Base-by-base conservation (phyloP, 1,284 basidiomycete species). In the Ganoderma lingzhi region DNA sequence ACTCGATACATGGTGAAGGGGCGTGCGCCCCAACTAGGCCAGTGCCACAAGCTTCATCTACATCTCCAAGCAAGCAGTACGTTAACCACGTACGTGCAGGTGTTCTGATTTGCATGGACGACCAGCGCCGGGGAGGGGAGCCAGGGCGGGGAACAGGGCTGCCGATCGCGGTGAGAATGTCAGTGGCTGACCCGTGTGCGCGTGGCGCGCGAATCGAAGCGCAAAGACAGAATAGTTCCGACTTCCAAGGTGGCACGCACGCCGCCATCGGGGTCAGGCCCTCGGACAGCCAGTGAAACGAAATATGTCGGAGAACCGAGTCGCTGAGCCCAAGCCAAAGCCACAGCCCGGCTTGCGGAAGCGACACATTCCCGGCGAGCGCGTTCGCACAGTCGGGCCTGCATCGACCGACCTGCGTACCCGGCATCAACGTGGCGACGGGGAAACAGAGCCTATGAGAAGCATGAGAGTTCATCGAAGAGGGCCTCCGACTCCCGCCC, bases 401-500 rank as follows among this genome's bases (percentile, higher is more conserved):
- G 56, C 30, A 30, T 56, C 23, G 15, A 39, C 17, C 56, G 35
- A 59, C 35, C 48, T 51, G 48, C 10, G 23, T 28, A 39, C 32
- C 35, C 35, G 56, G 9, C 19, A 39, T 59, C 35, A 30, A 56
- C 30, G 30, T 35, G 30, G 35, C 35, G 56, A 39, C 19, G 9
- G 17, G 56, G 39, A 42, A 61, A 28, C 23, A 28, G n/a, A 42
- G 39, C 59, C 59, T 61, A 30, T 42, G 28, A 30, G 39, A 39
- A 61, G 59, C 14, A 42, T 61, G n/a, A 61, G 59, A 23, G 12
- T 61, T 61, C 39, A 61, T 61, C 6, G 12, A 44, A 41, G n/a
- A 30, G 39, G 19, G 10, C 2, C 59, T 12, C 14, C 3, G 37
- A 42, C 23, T 42, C 59, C 59, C 23, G 59, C 39, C 53, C 53